Evolutionary conservation across 2,329 filamentous ascomycete genomes (phyloP).

Genomic region (Sphaceloma murrayae): DNA sequence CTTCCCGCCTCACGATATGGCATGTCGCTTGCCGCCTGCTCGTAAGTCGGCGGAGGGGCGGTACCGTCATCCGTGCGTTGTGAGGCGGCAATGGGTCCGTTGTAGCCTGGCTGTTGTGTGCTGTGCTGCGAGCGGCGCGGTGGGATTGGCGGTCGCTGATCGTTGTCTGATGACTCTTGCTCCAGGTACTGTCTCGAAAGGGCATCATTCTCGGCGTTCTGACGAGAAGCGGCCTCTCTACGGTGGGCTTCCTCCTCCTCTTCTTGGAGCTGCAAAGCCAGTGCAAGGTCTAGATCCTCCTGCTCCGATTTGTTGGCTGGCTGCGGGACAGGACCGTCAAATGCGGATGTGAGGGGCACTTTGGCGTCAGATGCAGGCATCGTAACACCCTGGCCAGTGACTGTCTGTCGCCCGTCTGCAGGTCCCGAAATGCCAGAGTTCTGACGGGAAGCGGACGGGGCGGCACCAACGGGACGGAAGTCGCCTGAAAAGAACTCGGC

Average conservation of each 20-base stretch:
- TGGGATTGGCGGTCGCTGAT: slow-evolving; percentile 25
- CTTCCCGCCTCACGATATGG: slow-evolving; percentile 37
- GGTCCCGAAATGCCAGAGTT: slow-evolving; percentile 19
- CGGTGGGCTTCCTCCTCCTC: slow-evolving; percentile 76
- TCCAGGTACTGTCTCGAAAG: slow-evolving; percentile 15
- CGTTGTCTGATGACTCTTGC: slow-evolving; percentile 4
- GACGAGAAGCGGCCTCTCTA: slow-evolving; percentile 40
- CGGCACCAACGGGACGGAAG: slow-evolving; percentile 71
- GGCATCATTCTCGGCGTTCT: slow-evolving; percentile 13
- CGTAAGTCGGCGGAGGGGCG: slow-evolving; percentile 55
- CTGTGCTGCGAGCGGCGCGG: slow-evolving; percentile 25
- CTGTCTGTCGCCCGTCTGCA: slow-evolving; percentile 48
- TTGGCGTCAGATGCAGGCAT: slow-evolving; percentile 8
- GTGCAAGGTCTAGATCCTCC: slow-evolving; percentile 72
- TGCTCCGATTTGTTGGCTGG: slow-evolving; percentile 48
- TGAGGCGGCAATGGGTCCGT: slow-evolving; percentile 19
- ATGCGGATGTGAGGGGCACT: background rate
- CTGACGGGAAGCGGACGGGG: slow-evolving; percentile 24
- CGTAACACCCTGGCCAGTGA: slow-evolving; percentile 32
- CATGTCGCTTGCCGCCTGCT: slow-evolving; percentile 51
- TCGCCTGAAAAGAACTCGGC: slow-evolving; percentile 84
- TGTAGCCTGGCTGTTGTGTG: slow-evolving; percentile 23
- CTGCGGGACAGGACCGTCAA: slow-evolving; percentile 14
- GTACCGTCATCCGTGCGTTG: slow-evolving; percentile 34
- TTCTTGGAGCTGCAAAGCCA: slow-evolving; percentile 87